These are phyloP conservation scores for Bathelium albidoporum DNA, from an alignment of 495 filamentous ascomycete genomes.

Conservation along the genomic window DNA sequence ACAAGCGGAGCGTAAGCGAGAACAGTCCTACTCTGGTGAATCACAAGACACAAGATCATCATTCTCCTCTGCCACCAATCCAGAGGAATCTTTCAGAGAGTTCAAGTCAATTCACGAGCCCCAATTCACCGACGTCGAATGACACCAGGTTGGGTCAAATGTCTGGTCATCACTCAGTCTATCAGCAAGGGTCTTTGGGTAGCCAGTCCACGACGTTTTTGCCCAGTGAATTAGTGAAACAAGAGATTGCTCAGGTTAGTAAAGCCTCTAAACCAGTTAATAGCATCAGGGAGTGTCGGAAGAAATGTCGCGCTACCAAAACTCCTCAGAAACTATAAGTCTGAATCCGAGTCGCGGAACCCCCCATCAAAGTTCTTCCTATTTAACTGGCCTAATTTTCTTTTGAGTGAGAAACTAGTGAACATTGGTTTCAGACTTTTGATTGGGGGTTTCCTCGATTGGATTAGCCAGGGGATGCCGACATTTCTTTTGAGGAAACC, in stretches of 20 bases:
- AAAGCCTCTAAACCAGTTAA: neutral
- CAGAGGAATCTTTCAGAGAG: neutral
- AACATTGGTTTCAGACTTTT: too few species aligned
- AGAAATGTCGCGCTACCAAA: too few species aligned
- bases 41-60: neutral
- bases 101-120: neutral
- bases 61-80: neutral
- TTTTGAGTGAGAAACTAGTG: too few species aligned
- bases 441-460: too few species aligned
- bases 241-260: neutral
- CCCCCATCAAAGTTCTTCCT: too few species aligned
- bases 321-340: too few species aligned
- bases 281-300: too few species aligned
- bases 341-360: too few species aligned
- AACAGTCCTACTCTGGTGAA: neutral
- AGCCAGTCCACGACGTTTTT: neutral
- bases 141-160: neutral
- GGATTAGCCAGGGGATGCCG: too few species aligned
- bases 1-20: neutral
- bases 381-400: too few species aligned
- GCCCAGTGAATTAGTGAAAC: neutral
- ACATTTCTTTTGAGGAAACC: too few species aligned
- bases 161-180: neutral
- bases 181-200: neutral
- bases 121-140: neutral